Evolutionary conservation across 768 basidiomycete species (phyloP).

Genomic region (Cystofilobasidium capitatum): DNA sequence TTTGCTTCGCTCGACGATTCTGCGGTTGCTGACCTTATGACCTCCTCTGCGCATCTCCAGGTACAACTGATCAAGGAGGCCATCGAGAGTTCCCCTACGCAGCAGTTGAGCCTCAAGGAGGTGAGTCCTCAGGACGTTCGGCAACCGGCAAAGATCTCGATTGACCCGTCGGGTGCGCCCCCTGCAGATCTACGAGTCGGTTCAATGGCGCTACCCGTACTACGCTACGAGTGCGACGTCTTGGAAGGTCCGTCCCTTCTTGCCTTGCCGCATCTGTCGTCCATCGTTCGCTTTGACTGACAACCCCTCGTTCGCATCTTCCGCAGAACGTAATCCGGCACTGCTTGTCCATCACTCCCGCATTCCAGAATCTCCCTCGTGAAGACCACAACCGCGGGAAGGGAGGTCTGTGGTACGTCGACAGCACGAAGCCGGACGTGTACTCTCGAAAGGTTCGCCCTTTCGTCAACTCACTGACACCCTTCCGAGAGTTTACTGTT

Average conservation of each 20-base stretch:
- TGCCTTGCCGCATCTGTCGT: neutral
- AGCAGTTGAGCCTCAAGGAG: neutral
- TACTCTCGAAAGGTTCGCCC: neutral
- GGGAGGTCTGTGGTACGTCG: neutral
- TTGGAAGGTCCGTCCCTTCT: neutral
- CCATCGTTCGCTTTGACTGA: neutral
- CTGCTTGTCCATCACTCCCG: slow-evolving; percentile 1
- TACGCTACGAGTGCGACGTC: neutral
- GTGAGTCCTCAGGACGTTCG: neutral
- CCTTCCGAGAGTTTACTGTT: too few species aligned
- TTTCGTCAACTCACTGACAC: too few species aligned
- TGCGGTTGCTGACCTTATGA: too few species aligned
- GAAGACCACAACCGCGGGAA: neutral
- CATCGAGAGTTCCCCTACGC: neutral
- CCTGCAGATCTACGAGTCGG: neutral
- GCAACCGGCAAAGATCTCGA: neutral
- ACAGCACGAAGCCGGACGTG: neutral
- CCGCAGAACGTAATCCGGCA: neutral
- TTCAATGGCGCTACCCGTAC: neutral
- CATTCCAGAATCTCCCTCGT: neutral
- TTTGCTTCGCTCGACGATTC: too few species aligned
- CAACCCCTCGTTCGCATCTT: neutral
- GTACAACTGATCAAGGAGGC: slow-evolving; percentile 1
- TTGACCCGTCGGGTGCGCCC: neutral
- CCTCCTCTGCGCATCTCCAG: neutral